Evolutionary conservation across 805 yeast genomes (phyloP).

Genomic region (Schizosaccharomyces lindneri): DNA sequence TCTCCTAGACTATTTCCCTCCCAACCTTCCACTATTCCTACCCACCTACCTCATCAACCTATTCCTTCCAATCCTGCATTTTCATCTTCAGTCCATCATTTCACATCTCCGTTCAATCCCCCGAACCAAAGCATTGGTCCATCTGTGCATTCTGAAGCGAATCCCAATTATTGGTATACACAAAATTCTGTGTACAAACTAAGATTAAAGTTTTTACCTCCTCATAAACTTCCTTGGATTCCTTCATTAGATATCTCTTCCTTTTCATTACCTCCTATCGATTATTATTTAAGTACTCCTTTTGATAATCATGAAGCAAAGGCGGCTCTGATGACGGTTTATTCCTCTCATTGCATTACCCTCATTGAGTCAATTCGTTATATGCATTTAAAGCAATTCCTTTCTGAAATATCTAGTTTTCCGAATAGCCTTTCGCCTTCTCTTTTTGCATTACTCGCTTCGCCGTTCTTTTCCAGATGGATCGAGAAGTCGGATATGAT

Average conservation of each 20-base stretch:
- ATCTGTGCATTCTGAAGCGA: not conserved
- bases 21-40: not conserved
- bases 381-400: slow-evolving; percentile 38
- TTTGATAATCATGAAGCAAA: slow-evolving; percentile 29
- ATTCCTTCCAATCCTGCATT: not conserved
- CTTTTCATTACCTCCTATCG: slow-evolving; percentile 17
- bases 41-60: not conserved
- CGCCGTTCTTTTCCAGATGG: not conserved
- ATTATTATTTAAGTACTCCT: slow-evolving; percentile 21
- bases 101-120: not conserved
- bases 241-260: slow-evolving; percentile 12
- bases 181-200: not conserved
- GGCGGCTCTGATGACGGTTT: slow-evolving; percentile 34
- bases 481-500: not conserved
- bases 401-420: slow-evolving; percentile 28
- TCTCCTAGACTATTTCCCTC: not conserved
- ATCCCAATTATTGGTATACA: not conserved
- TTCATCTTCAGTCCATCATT: not conserved
- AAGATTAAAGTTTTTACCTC: not conserved
- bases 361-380: slow-evolving; percentile 41
- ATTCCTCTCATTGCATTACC: slow-evolving; percentile 37
- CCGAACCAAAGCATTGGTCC: not conserved
- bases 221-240: slow-evolving; percentile 2
- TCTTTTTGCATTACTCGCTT: not conserved
- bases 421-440: slow-evolving; percentile 20